Conservation (phyloP, 768 basidiomycete species). For the Suillus weaverae region DNA sequence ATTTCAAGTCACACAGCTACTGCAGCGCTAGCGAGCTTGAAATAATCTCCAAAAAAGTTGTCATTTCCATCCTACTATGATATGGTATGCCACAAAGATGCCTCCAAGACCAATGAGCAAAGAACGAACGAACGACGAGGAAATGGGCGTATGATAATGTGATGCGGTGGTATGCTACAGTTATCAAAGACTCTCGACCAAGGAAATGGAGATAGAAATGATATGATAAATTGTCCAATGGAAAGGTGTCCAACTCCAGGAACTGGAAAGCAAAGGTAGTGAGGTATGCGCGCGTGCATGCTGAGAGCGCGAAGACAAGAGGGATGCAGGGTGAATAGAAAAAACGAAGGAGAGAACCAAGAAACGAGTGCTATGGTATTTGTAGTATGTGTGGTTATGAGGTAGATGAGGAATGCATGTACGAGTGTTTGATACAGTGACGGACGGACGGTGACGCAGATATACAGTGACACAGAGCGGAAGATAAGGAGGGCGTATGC, state of each 20-base stretch:
- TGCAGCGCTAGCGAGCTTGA: not conserved
- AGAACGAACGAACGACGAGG: not conserved
- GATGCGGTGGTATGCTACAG: not conserved
- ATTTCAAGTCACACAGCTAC: not conserved
- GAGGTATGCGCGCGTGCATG: not conserved
- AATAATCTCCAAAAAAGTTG: not conserved
- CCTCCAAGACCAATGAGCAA: not conserved
- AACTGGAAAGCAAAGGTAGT: slow-evolving; percentile 6
- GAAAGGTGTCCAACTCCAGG: slow-evolving; percentile 23
- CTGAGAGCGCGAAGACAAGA: not conserved
- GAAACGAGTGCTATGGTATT: slow-evolving; percentile 4
- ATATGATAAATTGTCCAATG: slow-evolving; percentile 7
- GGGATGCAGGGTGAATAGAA: not conserved
- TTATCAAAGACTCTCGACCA: not conserved
- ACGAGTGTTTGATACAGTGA: slow-evolving; percentile 30
- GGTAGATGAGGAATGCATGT: slow-evolving; percentile 23
- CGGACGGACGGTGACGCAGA: slow-evolving; percentile 21
- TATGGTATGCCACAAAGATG: not conserved
- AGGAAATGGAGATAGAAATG: not conserved
- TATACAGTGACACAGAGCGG: slow-evolving; percentile 27
- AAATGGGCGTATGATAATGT: not conserved
- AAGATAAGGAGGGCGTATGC: slow-evolving; percentile 20
- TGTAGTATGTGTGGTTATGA: slow-evolving; percentile 4
- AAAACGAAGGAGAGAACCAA: slow-evolving; percentile 13
- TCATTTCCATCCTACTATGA: slow-evolving; percentile 18